These are phyloP conservation scores for Petunia secreta DNA, from an alignment of 257 asterid species.

Conservation along the genomic window DNA sequence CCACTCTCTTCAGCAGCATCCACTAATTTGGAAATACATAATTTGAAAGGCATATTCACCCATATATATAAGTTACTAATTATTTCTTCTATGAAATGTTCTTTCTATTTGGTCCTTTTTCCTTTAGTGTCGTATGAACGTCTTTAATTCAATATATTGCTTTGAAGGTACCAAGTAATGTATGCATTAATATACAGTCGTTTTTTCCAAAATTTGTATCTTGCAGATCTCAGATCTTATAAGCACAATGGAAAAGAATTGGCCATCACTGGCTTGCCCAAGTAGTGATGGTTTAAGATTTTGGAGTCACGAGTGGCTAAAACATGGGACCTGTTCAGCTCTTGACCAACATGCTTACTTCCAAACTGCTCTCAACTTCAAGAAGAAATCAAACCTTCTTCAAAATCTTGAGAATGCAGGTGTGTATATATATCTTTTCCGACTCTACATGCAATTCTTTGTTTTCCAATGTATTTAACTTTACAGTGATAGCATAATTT, in stretches of 20 bases:
- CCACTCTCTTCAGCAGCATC: no score
- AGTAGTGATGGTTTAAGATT: conserved; percentile 57
- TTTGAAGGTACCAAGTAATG: not conserved
- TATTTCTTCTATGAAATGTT: not conserved
- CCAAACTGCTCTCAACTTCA: conserved; percentile 58
- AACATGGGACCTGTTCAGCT: conserved; percentile 79
- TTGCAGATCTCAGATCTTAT: conserved; percentile 63
- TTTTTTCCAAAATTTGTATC: not conserved
- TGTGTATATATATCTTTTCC: not conserved
- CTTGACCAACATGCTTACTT: conserved; percentile 59
- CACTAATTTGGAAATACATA: no score
- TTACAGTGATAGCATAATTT: not conserved
- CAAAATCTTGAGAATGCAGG: conserved; percentile 59
- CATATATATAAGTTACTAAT: not conserved
- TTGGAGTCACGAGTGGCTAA: conserved; percentile 87
- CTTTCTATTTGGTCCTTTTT: not conserved
- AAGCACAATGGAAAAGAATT: conserved; percentile 55
- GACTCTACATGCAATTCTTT: not conserved
- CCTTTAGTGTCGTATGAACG: not conserved
- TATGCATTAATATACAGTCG: not conserved
- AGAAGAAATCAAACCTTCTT: conserved; percentile 60
- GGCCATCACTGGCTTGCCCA: conserved; percentile 91
- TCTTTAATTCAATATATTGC: not conserved
- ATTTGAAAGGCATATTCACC: no score
- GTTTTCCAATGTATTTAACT: not conserved